Base-by-base conservation (phyloP, 257 asterid genomes). In the Euphrasia confusa region DNA sequence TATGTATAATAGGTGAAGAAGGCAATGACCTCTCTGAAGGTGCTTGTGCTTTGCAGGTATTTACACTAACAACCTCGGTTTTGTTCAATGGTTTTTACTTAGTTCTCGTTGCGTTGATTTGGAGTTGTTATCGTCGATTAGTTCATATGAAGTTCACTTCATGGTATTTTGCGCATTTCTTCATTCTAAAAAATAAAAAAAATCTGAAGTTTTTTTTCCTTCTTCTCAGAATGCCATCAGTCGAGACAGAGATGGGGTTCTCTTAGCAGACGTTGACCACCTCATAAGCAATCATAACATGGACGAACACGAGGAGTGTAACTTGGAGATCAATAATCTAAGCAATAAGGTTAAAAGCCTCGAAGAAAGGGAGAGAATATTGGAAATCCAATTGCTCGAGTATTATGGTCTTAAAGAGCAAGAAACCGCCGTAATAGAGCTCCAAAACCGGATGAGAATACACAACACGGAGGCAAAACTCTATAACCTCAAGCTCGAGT, bases 371-470 rank as follows among this genome's bases (percentile, higher is more conserved):
- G 96, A 87, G 84, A 77, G 65, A 70, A 63, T 61, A 39, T 78
- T 93, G 12, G 97, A 93, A 75, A 72, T 64, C 35, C 88, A 85
- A 63, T 64, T 93, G 76, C 86, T 93, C 14, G 94, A 87, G 85
- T 89, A 79, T 66, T 87, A 89, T 55, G 99, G 96, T 28, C 92
- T 89, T 61, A 80, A 84, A 74, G 99, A 87, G 82, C 96, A 89
- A 71, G 92, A 89, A 77, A 81, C 70, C 45, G 87, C 81, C 9
- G 78, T 87, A 11, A 74, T 59, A 81, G 99, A 93, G 81, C 90
- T 93, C 63, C 90, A 83, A 61, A 85, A 82, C 74, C 83, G 81
- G 65, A 68, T 93, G 24, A 75, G 80, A 64, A 60, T 89, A 66
- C 84, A 84, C 72, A 80, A 57, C 52, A 77, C 77, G 86, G 95